These are phyloP conservation scores for Aquilaria agallochum DNA, from an alignment of 441 rosid genomes.

Conservation along the genomic window DNA sequence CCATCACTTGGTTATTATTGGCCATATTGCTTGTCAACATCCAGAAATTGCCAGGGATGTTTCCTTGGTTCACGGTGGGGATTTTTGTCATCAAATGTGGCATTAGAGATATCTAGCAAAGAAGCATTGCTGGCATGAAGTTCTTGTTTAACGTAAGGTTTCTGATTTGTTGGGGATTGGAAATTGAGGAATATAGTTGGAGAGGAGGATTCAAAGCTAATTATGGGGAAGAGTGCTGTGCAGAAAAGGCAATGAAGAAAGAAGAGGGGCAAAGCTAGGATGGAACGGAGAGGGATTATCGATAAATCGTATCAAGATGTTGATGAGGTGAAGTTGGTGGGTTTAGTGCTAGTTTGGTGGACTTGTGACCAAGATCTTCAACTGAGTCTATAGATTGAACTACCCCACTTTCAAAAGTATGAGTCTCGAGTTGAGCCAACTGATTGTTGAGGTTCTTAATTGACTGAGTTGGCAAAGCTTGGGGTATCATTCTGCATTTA, in stretches of 20 bases:
- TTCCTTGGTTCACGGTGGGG: constrained; percentile 43
- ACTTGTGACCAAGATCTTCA: too few relatives aligned
- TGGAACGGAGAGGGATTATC: constrained; percentile 81
- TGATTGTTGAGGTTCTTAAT: too few relatives aligned
- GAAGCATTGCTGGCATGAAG: constrained; percentile 29
- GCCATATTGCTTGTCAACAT: constrained; percentile 44
- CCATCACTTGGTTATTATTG: constrained; percentile 44
- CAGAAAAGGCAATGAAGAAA: constrained; percentile 55
- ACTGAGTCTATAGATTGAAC: too few relatives aligned
- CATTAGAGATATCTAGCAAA: constrained; percentile 43
- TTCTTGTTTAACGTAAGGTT: constrained; percentile 51
- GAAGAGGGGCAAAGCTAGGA: constrained; percentile 63
- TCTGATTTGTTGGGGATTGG: constrained; percentile 27
- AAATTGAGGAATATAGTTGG: constrained; percentile 71
- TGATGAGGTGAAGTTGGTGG: constrained; percentile 92
- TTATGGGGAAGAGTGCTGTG: constrained; percentile 55
- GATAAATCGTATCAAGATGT: constrained; percentile 87
- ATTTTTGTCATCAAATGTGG: constrained; percentile 31
- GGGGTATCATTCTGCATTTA: too few relatives aligned
- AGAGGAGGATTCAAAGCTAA: constrained; percentile 49
- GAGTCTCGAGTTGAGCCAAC: too few relatives aligned
- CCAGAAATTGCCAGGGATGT: constrained; percentile 63
- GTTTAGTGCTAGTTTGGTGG: constrained; percentile 93
- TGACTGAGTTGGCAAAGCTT: too few relatives aligned
- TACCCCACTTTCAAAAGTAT: too few relatives aligned